Evolutionary conservation across 2,329 filamentous ascomycete species (phyloP), one percentile per base, ranked within the genome.

Genomic region (Diaporthe velutina): DNA sequence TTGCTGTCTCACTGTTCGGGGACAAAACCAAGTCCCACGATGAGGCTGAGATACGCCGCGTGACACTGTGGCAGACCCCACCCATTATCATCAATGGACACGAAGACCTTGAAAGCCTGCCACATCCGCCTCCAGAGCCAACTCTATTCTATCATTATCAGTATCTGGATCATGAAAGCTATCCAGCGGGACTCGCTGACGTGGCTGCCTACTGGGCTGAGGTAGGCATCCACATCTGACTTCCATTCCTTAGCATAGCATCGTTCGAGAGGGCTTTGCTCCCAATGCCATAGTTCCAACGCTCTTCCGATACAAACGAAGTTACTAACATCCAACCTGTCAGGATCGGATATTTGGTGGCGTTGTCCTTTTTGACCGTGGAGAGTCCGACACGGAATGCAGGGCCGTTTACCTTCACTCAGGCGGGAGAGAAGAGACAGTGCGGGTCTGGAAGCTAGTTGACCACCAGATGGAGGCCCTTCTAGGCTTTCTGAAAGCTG

Each of bases 271-370:
- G n/a, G 35, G n/a, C 19, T 38, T 58, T 28, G 28, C 19, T 58
- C 12, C 19, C 19, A 38, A 17, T 40, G 4, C 57, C 22, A 25
- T 40, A 6, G 9, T 22, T 30, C 38, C 25, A 38, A 12, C 12
- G 17, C 17, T 10, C 15, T 61, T 61, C 58, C n/a, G 25, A 30
- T 15, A 25, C 38, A 30, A 22, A 7, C 2, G 10, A 30, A 22
- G 1, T 45, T 19, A 45, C 38, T 64, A 8, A 64, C 4, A 45
- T 64, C 25, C 0, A 30, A 10, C 15, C 3, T 28, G 4, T 22
- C 13, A 64, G 58, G 38, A 64, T 64, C 38, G 35, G 3, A 64
- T 64, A 45, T 64, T 64, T 30, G 58, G 58, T 12, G 58, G 58
- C 17, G 58, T 64, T 64, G 38, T 45, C 3, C n/a, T 64, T 30